These are phyloP conservation scores for Neonectria punicea DNA, from an alignment of 2,329 filamentous ascomycete genomes.

Conservation along the genomic window DNA sequence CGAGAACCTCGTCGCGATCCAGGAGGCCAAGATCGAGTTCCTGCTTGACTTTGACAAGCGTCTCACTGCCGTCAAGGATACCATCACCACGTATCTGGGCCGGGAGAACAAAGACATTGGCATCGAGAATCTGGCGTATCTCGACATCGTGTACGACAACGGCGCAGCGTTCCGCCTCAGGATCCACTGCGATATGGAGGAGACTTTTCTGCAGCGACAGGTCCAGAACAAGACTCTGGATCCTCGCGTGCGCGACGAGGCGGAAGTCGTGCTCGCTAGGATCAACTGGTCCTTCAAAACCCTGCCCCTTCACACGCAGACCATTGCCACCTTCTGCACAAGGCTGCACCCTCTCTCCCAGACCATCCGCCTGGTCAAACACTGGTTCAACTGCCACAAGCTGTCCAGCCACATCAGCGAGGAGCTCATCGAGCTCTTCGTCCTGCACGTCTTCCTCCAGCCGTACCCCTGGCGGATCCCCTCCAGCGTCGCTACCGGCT, in stretches of 20 bases:
- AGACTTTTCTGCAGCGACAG: slow-evolving; percentile 80
- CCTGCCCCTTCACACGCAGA: slow-evolving; percentile 82
- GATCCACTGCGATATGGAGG: slow-evolving; percentile 89
- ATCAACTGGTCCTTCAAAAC: slow-evolving; percentile 79
- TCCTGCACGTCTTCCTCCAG: slow-evolving; percentile 79
- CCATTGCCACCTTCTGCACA: slow-evolving; percentile 81
- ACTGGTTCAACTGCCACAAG: slow-evolving; percentile 89
- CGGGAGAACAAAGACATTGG: slow-evolving; percentile 79
- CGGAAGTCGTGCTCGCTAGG: slow-evolving; percentile 73
- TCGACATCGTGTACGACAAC: slow-evolving; percentile 81
- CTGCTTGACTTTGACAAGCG: slow-evolving; percentile 79
- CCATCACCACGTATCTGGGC: slow-evolving; percentile 76
- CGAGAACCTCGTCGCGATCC: slow-evolving; percentile 89
- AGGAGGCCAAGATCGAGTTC: slow-evolving; percentile 93
- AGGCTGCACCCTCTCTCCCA: slow-evolving; percentile 82
- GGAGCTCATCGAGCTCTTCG: slow-evolving; percentile 87
- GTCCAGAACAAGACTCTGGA: slow-evolving; percentile 78
- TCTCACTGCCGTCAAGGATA: slow-evolving; percentile 69
- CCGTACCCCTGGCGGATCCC: slow-evolving; percentile 85
- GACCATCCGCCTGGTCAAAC: slow-evolving; percentile 85
- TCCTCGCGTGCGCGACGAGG: slow-evolving; percentile 72
- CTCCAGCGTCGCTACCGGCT: slow-evolving; percentile 80
- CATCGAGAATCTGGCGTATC: slow-evolving; percentile 80
- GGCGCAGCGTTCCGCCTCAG: slow-evolving; percentile 84
- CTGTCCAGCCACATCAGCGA: slow-evolving; percentile 79